Base-by-base conservation (phyloP, 495 filamentous ascomycete genomes). In the Margaritispora aquatica region DNA sequence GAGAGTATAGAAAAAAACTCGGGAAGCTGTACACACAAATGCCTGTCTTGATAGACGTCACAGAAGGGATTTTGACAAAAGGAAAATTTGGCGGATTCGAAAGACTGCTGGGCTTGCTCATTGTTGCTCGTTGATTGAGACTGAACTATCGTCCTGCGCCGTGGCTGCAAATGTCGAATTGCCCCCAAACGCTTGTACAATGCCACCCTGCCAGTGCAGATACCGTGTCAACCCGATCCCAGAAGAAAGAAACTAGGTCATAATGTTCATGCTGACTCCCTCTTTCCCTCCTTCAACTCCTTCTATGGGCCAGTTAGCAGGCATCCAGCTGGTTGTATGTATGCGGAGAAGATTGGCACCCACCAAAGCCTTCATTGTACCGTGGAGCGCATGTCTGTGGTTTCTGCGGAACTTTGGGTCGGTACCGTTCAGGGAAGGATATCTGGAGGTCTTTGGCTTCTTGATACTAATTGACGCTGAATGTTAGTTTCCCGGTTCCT, bases 21-120 rank as follows among this genome's bases (percentile, higher is more conserved):
- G 82, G 82, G 63, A 79, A 82, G 91, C 90, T 97, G 94, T 98
- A 98, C 94, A 98, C 94, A 98, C 92, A 89, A 87, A 96, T 98
- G 94, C 94, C 94, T 71, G 80, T 46, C 44, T n/a, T 55, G 38
- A 9, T 26, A 59, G 26, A 48, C 15, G 3, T 54, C 36, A 49
- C 29, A 22, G 23, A 23, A 2, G 23, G 20, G 47, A 50, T 5
- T 50, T 50, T 22, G 47, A 50, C 8, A 22, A 22, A 24, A 10
- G 21, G 20, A 24, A 50, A 24, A 26, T 11, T 17, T 51, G 63
- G 48, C 48, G 22, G 48, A 20, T 55, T 62, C 54, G 48, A 19
- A 59, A 26, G 34, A 19, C 31, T 23, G 26, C 27, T 31, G 54
- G 26, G 31, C 48, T 63, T 57, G 64, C 51, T 26, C 15, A 57